phyloP scores from a whole-genome alignment of 257 asterid genomes.

The Solanum tarijense region DNA sequence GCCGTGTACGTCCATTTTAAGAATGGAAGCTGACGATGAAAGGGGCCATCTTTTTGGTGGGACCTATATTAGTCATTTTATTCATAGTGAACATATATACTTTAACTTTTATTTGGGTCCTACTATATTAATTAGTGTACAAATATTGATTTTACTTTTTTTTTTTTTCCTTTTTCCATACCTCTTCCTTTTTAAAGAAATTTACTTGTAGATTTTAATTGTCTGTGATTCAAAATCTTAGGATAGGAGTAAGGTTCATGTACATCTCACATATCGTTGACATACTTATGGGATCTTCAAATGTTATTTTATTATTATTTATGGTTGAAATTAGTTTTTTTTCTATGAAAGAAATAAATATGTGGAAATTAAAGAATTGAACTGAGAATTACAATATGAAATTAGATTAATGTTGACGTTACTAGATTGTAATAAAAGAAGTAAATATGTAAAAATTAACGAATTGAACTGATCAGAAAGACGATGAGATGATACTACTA shows the following conservation, averaged over 20 bases:
- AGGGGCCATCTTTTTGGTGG: neutral
- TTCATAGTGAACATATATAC: neutral
- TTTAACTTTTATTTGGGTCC: neutral
- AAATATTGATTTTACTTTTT: neutral
- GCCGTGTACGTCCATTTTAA: conserved; percentile 34
- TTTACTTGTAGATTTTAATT: neutral
- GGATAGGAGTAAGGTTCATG: accelerated
- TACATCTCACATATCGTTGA: too few relatives aligned
- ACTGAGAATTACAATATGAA: neutral
- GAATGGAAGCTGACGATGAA: conserved; percentile 13
- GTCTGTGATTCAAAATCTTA: neutral
- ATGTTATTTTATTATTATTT: neutral
- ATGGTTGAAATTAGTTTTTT: too few relatives aligned
- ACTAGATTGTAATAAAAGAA: too few relatives aligned
- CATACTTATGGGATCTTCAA: too few relatives aligned
- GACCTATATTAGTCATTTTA: neutral
- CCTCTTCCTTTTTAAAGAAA: neutral
- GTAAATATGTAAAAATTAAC: too few relatives aligned
- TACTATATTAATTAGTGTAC: neutral
- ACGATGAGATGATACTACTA: too few relatives aligned
- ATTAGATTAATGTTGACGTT: too few relatives aligned
- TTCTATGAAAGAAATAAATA: too few relatives aligned
- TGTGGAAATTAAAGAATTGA: neutral
- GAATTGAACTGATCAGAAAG: too few relatives aligned
- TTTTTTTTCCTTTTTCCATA: neutral